Base-by-base conservation (phyloP, 176 grass and related monocot species). In the Coix lacrymajobi region DNA sequence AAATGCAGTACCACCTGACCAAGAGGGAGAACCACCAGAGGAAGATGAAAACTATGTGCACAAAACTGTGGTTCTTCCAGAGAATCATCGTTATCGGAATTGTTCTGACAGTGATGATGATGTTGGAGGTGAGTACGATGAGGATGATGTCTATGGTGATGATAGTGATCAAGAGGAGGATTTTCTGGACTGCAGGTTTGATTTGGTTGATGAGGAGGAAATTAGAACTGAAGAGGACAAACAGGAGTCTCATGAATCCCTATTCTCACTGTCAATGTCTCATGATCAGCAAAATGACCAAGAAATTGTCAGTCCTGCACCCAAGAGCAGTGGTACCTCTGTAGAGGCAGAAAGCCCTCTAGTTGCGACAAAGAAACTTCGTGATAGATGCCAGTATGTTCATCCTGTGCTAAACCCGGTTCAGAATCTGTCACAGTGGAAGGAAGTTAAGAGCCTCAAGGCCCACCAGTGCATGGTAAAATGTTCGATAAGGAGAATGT, bases 391-490 rank as follows among this genome's bases (percentile, higher is more conserved):
- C 57, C 87, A 93, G 39, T 87, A 76, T 61, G 87, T 92, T 29
- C 76, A 79, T 40, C 67, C 92, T 34, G 83, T 98, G 44, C 76
- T 98, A 71, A 95, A 93, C 72, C 96, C 96, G 0, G 91, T 98
- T 33, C 90, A 90, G 64, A 95, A 95, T 80, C 46, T 93, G 67
- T 88, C 89, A 22, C 87, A 98, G 49, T 98, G 93, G 92, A 95
- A 95, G 84, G 84, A 87, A 88, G 77, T 86, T 46, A 98, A 98
- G 85, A 58, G 70, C 63, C 87, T 88, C 56, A 98, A 98, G 83
- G 69, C 70, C 60, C 85, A 37, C 45, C 70, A 22, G 80, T 46
- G 57, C 30, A 46, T 57, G 8, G 22, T 66, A 83, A 90, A 30
- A 83, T 40, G 32, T 66, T 78, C n/a, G 68, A 90, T 36, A 90